A percentile compares a stretch with the other conserved stretches of the same genome.
Conservation (phyloP, 768 basidiomycete species). For the Amyloporia xantha region DNA sequence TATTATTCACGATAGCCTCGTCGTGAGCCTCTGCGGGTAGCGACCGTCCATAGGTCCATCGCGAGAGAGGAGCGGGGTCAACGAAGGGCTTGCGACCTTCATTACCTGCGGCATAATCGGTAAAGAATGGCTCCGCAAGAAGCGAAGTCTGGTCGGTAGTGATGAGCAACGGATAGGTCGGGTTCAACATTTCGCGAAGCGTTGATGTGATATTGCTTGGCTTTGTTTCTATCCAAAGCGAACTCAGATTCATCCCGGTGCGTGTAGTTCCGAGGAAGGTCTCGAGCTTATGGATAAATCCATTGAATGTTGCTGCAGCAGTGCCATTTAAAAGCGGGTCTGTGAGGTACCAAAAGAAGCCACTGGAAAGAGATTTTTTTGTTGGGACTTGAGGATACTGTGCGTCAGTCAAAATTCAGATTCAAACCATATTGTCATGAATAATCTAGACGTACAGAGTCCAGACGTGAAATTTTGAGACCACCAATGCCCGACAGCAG, state of each 20-base stretch:
- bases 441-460: neutral
- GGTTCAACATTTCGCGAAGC: constrained; percentile 18
- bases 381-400: constrained; percentile 22
- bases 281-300: constrained; percentile 23
- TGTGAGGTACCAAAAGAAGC: constrained; percentile 20
- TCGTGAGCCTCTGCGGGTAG: constrained; percentile 13
- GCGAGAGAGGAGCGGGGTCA: constrained; percentile 22
- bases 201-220: constrained; percentile 16
- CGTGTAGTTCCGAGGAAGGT: constrained; percentile 21
- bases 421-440: neutral
- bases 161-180: constrained; percentile 25
- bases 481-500: constrained; percentile 23
- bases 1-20: constrained; percentile 21
- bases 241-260: constrained; percentile 19
- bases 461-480: constrained; percentile 23
- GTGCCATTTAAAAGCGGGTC: constrained; percentile 16
- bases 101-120: constrained; percentile 17
- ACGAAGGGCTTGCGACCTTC: constrained; percentile 24
- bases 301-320: constrained; percentile 19
- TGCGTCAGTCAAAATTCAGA: no score
- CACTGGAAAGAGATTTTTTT: constrained; percentile 22
- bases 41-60: constrained; percentile 20
- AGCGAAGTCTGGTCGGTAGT: constrained; percentile 21
- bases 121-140: constrained; percentile 24
- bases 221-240: constrained; percentile 17